These are phyloP conservation scores for Xanthoceras sorbifolium DNA, from an alignment of 345 rosid species.

Conservation along the genomic window DNA sequence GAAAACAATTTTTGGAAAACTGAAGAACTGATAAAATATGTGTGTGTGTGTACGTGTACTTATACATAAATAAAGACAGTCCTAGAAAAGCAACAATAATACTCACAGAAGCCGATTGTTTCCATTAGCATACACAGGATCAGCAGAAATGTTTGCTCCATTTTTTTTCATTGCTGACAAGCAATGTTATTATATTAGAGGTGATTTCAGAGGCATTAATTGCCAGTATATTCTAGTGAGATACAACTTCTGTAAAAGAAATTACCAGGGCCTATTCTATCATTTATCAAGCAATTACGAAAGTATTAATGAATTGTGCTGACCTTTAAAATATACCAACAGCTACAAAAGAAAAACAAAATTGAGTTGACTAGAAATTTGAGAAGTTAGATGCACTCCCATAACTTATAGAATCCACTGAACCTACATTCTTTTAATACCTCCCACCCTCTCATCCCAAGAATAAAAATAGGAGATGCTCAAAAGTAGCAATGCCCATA, in stretches of 20 bases:
- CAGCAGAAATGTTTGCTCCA: not conserved
- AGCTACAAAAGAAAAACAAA: not conserved
- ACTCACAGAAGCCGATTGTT: not conserved
- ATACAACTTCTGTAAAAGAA: not conserved
- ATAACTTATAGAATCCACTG: not conserved
- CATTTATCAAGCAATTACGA: not conserved
- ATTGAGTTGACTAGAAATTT: not conserved
- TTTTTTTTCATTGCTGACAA: not conserved
- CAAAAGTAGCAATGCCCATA: not conserved
- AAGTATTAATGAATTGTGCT: too few relatives aligned
- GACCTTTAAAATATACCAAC: not conserved
- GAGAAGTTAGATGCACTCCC: not conserved
- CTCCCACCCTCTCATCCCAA: not conserved
- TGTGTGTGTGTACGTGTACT: not conserved
- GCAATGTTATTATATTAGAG: not conserved
- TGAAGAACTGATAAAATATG: not conserved
- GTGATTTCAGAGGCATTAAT: not conserved
- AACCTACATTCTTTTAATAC: not conserved
- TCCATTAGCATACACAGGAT: not conserved
- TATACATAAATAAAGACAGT: not conserved
- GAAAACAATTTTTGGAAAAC: too few relatives aligned
- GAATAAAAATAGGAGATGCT: not conserved
- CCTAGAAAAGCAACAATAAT: not conserved
- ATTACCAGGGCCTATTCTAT: not conserved
- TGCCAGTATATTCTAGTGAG: not conserved